Percentiles rank a stretch among this genome's conserved stretches.
phyloP scores from a whole-genome alignment of 192 early-diverging fungal genomes.

The Coemansia sp. region DNA sequence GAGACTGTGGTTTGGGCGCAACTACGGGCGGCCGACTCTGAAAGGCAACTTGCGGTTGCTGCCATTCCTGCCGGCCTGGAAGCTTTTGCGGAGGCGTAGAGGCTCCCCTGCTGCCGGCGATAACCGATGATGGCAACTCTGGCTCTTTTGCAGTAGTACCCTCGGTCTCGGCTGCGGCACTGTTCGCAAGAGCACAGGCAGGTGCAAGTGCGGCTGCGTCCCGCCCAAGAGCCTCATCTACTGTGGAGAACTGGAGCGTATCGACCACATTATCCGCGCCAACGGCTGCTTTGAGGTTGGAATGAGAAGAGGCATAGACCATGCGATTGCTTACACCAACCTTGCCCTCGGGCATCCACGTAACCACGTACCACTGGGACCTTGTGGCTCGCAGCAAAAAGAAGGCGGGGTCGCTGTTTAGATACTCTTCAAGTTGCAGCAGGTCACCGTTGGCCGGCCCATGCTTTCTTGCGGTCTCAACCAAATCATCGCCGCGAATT shows the following conservation, averaged over 20 bases:
- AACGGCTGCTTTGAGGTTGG: constrained; percentile 43
- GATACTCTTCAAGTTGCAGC: constrained; percentile 32
- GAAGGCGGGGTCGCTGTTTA: constrained; percentile 31
- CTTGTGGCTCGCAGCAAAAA: constrained; percentile 36
- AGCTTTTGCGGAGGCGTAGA: neutral
- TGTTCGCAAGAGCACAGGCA: neutral
- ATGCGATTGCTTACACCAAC: constrained; percentile 49
- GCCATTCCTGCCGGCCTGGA: neutral
- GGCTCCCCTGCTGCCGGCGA: neutral
- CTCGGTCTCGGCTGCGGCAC: neutral
- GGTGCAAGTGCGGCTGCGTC: neutral
- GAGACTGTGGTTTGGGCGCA: constrained; percentile 33
- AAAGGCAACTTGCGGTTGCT: neutral
- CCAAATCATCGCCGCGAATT: constrained; percentile 43
- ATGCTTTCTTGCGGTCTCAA: constrained; percentile 33
- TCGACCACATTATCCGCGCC: constrained; percentile 30
- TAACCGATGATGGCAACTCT: neutral
- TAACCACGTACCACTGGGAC: constrained; percentile 46
- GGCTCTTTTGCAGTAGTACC: neutral
- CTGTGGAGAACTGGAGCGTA: constrained; percentile 35
- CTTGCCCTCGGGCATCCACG: constrained; percentile 54
- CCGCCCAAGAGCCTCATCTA: constrained; percentile 42
- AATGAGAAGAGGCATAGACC: constrained; percentile 53
- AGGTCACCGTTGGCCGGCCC: constrained; percentile 43
- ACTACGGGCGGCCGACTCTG: constrained; percentile 14